Conservation (phyloP, 495 filamentous ascomycete genomes). For the Talaromyces ruber region DNA sequence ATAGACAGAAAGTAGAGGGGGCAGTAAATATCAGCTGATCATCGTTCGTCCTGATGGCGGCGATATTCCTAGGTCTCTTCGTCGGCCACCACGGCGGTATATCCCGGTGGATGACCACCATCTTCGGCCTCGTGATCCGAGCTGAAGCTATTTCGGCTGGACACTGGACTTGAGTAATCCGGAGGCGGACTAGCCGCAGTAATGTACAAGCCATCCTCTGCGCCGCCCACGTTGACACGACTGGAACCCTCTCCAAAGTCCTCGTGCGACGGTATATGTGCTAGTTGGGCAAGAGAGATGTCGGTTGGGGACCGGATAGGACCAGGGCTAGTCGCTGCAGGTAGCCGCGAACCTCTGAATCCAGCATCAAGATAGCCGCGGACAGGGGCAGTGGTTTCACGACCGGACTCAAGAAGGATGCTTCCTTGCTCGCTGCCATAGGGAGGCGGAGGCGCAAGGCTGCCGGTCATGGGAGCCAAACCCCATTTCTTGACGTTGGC, state of each 20-base stretch:
- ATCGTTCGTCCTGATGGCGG: slow-evolving; percentile 1
- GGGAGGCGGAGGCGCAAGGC: slow-evolving; percentile 87
- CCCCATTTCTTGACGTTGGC: slow-evolving; percentile 99
- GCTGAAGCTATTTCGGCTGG: slow-evolving; percentile 41
- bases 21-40: neutral
- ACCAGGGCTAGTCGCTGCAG: slow-evolving; percentile 72
- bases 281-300: slow-evolving; percentile 77
- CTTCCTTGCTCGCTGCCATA: slow-evolving; percentile 95
- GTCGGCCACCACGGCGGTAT: slow-evolving; percentile 50
- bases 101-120: slow-evolving; percentile 41
- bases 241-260: slow-evolving; percentile 71
- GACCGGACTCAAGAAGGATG: slow-evolving; percentile 82
- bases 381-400: slow-evolving; percentile 51
- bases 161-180: slow-evolving; percentile 65
- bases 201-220: slow-evolving; percentile 23
- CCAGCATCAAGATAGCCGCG: slow-evolving; percentile 41
- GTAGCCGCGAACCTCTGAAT: slow-evolving; percentile 30
- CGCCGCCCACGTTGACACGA: slow-evolving; percentile 29
- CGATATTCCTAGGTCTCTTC: slow-evolving; percentile 7
- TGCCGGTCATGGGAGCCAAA: slow-evolving; percentile 89
- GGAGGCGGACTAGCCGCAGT: slow-evolving; percentile 45
- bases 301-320: slow-evolving; percentile 90
- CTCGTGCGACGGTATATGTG: slow-evolving; percentile 64
- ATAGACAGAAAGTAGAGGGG: neutral
- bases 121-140: slow-evolving; percentile 25